Conservation (phyloP, 202 grass and related monocot genomes). For the Carex arenaria region DNA sequence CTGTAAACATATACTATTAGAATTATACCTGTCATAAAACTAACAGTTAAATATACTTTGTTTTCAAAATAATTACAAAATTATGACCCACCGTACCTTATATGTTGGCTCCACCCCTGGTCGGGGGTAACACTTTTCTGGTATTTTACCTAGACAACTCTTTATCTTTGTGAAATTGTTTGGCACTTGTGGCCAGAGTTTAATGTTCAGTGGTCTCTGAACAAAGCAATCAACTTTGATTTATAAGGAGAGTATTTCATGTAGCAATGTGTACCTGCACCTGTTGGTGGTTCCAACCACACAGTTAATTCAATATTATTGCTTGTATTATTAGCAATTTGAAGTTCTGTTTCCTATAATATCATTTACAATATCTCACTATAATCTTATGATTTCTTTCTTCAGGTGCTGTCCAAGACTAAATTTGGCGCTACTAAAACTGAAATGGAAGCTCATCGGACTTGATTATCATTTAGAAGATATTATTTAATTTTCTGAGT, state of each 20-base stretch:
- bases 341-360: background rate
- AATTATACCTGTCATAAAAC: background rate
- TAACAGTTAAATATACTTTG: background rate
- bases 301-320: background rate
- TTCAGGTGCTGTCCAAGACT: background rate
- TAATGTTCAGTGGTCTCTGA: background rate
- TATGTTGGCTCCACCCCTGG: background rate
- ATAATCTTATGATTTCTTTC: background rate
- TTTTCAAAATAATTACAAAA: background rate
- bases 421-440: background rate
- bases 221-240: background rate
- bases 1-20: background rate
- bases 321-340: background rate
- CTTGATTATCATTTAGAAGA: slow-evolving; percentile 15
- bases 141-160: background rate
- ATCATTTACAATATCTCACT: background rate
- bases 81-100: background rate
- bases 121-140: no score
- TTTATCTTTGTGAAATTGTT: background rate
- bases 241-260: background rate
- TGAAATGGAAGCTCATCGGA: background rate
- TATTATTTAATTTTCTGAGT: slow-evolving; percentile 12
- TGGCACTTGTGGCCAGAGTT: background rate
- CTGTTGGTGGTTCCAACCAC: background rate
- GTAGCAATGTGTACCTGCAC: background rate